These are phyloP conservation scores for Clavispora vitiphila DNA, from an alignment of 805 yeast genomes.

Conservation along the genomic window DNA sequence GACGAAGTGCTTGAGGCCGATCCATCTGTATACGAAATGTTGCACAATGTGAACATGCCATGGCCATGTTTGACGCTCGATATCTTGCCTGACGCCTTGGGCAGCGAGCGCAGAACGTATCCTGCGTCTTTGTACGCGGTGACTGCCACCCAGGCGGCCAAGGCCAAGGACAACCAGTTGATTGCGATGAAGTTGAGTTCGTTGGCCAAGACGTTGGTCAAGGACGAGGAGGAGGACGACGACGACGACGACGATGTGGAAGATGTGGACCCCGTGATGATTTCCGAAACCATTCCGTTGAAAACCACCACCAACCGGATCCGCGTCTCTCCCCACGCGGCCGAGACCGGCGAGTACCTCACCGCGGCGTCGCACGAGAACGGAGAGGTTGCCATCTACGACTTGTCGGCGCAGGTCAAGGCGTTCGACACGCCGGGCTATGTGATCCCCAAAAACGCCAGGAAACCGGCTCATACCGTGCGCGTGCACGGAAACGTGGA, in stretches of 20 bases:
- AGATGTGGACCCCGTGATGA: slow-evolving; percentile 80
- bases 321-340: slow-evolving; percentile 75
- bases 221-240: slow-evolving; percentile 72
- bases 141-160: slow-evolving; percentile 91
- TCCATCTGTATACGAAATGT: slow-evolving; percentile 92
- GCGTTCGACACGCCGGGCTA: slow-evolving; percentile 89
- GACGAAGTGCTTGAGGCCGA: slow-evolving; percentile 96
- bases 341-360: slow-evolving; percentile 69
- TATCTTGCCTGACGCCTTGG: slow-evolving; percentile 78
- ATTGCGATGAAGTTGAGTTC: slow-evolving; percentile 78
- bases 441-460: slow-evolving; percentile 68
- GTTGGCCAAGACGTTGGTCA: slow-evolving; percentile 79
- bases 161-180: slow-evolving; percentile 82
- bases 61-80: slow-evolving; percentile 97
- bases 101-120: slow-evolving; percentile 80
- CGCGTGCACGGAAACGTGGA: slow-evolving; percentile 89
- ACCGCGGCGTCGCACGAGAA: slow-evolving; percentile 86
- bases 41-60: slow-evolving; percentile 87
- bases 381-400: slow-evolving; percentile 86
- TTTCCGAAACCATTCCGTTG: slow-evolving; percentile 73
- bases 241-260: slow-evolving; percentile 70
- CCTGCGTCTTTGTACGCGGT: slow-evolving; percentile 85
- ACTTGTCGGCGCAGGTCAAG: slow-evolving; percentile 69
- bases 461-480: slow-evolving; percentile 78
- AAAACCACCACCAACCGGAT: slow-evolving; percentile 85